A percentile compares a stretch with the other conserved stretches of the same genome.
Evolutionary conservation across 192 early-diverging fungal genomes (phyloP).

Genomic region (Umbelopsis vinacea): DNA sequence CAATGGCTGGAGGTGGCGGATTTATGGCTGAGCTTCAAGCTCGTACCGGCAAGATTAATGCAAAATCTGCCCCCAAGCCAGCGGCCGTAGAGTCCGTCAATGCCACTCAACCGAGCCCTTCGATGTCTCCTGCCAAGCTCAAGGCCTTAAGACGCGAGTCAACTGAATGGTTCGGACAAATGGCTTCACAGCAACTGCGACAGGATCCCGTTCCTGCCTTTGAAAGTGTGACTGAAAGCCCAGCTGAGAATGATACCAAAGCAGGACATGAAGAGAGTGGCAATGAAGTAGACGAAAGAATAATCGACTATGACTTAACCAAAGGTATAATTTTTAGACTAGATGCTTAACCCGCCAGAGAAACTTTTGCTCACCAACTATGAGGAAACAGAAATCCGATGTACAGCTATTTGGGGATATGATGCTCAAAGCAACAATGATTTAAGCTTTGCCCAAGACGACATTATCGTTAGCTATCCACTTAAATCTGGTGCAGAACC

Average conservation of each 20-base stretch:
- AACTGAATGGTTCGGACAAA: slow-evolving; percentile 53
- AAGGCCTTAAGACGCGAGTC: slow-evolving; percentile 48
- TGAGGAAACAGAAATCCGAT: slow-evolving; percentile 12
- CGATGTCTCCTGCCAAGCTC: slow-evolving; percentile 17
- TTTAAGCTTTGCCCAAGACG: slow-evolving; percentile 44
- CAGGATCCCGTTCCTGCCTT: neutral
- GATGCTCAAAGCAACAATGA: slow-evolving; percentile 44
- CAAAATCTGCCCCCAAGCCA: neutral
- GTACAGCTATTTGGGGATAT: slow-evolving; percentile 48
- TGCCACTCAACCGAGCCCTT: neutral
- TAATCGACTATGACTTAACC: slow-evolving; percentile 1
- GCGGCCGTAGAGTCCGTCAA: neutral
- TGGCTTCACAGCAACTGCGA: slow-evolving; percentile 40
- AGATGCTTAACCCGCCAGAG: too few species aligned
- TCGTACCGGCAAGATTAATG: slow-evolving; percentile 40
- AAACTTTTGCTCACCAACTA: neutral
- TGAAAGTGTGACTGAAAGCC: slow-evolving; percentile 18
- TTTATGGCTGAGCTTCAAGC: slow-evolving; percentile 66
- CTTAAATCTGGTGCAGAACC: slow-evolving; percentile 39
- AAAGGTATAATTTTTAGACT: slow-evolving; percentile 2
- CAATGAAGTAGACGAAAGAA: neutral
- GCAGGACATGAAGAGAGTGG: neutral
- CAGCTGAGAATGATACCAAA: neutral
- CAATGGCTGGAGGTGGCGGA: slow-evolving; percentile 45
- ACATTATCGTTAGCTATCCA: slow-evolving; percentile 41